Evolutionary conservation across 2,329 filamentous ascomycete genomes (phyloP), one percentile per base, ranked within the genome.

Genomic region (Monilinia laxa): DNA sequence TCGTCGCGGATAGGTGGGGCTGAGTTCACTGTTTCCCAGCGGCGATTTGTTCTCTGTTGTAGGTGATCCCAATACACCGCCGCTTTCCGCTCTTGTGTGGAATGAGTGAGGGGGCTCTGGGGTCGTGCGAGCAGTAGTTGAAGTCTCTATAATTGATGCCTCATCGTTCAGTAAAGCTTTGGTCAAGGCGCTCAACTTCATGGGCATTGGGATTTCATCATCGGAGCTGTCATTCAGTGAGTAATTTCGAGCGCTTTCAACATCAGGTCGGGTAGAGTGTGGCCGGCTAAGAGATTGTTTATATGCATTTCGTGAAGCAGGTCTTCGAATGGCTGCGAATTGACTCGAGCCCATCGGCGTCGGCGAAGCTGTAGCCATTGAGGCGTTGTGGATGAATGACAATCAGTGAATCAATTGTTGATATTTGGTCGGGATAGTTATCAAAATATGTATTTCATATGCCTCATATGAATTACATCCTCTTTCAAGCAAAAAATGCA

Each of bases 151-250:
- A 42, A 74, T 71, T 68, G 74, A 75, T 71, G 71, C 79, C 60
- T 85, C 85, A 54, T 89, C 86, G 67, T 87, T 86, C 31, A 97
- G 83, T 20, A 97, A 82, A 25, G 92, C 93, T 76, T 95, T 94
- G 59, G 94, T 96, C 71, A 95, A 86, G 73, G 93, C 93, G 77
- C 93, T 97, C 76, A 97, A 90, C 80, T 95, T 96, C 86, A 95
- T 74, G 1, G 93, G 93, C 72, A 92, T 90, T 20, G 91, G 90
- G 38, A 96, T 91, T 79, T 97, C 94, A 75, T 97, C 94, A 79
- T 97, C 94, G 31, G 93, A 97, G 81, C 92, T 97, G 76, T 97
- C 93, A 73, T 91, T 89, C 71, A 88, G 77, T 0, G 81, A 79
- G 70, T 80, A 83, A 58, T 81, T 81, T 67, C 81, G 81, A 65